Evolutionary conservation across 768 basidiomycete genomes (phyloP).

Genomic region (Pleurotus pulmonarius): DNA sequence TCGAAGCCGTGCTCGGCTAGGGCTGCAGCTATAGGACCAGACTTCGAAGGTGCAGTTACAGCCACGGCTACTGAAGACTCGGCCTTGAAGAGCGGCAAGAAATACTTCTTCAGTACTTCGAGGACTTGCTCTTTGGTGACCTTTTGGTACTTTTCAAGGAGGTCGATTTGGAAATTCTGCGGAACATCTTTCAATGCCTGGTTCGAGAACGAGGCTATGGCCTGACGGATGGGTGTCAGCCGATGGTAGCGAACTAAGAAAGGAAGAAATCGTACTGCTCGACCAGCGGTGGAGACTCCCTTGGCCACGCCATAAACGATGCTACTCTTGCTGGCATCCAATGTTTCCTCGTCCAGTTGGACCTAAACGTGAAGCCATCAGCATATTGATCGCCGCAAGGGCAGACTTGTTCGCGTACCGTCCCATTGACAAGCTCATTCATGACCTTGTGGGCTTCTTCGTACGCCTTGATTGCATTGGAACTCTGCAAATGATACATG

Average conservation of each 20-base stretch:
- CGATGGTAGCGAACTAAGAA: slow-evolving; percentile 3
- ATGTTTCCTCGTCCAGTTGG: slow-evolving; percentile 68
- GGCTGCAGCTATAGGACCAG: slow-evolving; percentile 62
- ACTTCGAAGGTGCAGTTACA: slow-evolving; percentile 80
- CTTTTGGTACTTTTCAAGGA: slow-evolving; percentile 77
- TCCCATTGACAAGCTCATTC: slow-evolving; percentile 74
- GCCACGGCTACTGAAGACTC: slow-evolving; percentile 75
- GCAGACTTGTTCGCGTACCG: slow-evolving; percentile 39
- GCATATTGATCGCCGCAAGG: not conserved
- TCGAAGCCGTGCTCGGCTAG: slow-evolving; percentile 70
- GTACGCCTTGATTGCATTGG: slow-evolving; percentile 75
- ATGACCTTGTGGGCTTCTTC: slow-evolving; percentile 78
- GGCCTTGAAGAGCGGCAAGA: slow-evolving; percentile 82
- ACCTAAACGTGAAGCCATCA: slow-evolving; percentile 45
- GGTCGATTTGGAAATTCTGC: slow-evolving; percentile 66
- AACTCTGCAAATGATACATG: slow-evolving; percentile 49
- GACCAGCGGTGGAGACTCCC: slow-evolving; percentile 78
- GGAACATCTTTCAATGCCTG: slow-evolving; percentile 86
- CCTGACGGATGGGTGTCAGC: slow-evolving; percentile 37
- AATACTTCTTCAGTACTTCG: slow-evolving; percentile 61
- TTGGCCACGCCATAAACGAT: slow-evolving; percentile 83
- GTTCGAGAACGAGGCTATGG: slow-evolving; percentile 79
- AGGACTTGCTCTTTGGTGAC: slow-evolving; percentile 80
- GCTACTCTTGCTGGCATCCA: slow-evolving; percentile 90
- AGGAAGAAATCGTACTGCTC: slow-evolving; percentile 59